phyloP scores from a whole-genome alignment of 2,329 filamentous ascomycete genomes.

The Microcera coccophila region DNA sequence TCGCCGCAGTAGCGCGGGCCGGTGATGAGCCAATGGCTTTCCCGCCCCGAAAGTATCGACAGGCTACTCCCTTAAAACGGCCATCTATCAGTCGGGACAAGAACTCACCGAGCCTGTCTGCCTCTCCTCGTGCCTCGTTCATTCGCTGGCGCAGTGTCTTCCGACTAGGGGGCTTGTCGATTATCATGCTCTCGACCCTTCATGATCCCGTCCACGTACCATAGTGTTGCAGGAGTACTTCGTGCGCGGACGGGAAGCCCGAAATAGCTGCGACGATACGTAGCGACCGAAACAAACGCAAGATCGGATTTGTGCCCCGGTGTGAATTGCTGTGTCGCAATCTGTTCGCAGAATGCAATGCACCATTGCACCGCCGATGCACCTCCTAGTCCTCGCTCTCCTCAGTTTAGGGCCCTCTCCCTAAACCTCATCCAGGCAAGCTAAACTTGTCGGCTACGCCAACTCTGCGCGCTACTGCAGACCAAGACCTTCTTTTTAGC shows the following conservation, averaged over 20 bases:
- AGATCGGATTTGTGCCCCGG: too few relatives aligned
- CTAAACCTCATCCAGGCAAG: conserved; percentile 24
- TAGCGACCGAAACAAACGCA: too few relatives aligned
- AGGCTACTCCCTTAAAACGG: neutral
- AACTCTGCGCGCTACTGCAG: conserved; percentile 21
- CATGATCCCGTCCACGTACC: conserved; percentile 3
- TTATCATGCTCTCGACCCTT: conserved; percentile 5
- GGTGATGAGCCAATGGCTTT: conserved; percentile 5
- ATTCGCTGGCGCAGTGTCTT: neutral
- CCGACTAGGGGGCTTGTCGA: neutral
- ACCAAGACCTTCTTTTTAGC: conserved; percentile 23
- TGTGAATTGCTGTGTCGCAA: conserved; percentile 8
- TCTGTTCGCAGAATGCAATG: conserved; percentile 22
- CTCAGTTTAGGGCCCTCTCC: conserved; percentile 2
- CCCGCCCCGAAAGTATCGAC: neutral
- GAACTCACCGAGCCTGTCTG: conserved; percentile 21
- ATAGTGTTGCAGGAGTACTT: neutral
- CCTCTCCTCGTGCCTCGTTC: neutral
- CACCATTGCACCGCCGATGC: conserved; percentile 7
- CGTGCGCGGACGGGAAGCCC: neutral
- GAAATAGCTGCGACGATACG: too few relatives aligned
- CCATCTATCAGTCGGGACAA: neutral
- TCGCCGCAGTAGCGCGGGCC: conserved; percentile 21
- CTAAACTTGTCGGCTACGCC: conserved; percentile 9
- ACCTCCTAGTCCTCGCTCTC: conserved; percentile 8